phyloP scores from a whole-genome alignment of 352 stramenopile genomes.

The Hyphochytrium catenoides region DNA sequence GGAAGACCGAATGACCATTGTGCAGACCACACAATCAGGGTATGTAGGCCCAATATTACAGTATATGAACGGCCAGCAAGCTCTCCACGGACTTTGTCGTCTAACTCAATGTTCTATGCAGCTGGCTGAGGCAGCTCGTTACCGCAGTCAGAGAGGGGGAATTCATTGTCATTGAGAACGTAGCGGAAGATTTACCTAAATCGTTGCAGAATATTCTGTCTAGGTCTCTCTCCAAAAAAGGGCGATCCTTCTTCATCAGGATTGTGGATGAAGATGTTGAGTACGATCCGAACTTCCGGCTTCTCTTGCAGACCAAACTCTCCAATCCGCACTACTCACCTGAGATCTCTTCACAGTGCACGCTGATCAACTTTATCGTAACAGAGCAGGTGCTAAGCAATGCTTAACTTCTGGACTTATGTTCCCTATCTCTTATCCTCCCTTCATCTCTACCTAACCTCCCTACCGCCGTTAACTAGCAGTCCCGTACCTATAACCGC shows the following conservation, averaged over 20 bases:
- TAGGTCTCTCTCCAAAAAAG: constrained; percentile 60
- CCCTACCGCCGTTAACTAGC: too few species aligned
- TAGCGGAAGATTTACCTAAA: constrained; percentile 47
- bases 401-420: too few species aligned
- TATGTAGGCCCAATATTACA: background rate
- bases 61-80: too few species aligned
- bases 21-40: too few species aligned
- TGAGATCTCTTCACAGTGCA: constrained; percentile 72
- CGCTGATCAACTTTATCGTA: constrained; percentile 80
- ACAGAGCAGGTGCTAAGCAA: constrained; percentile 66
- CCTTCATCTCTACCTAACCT: too few species aligned
- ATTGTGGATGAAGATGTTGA: constrained; percentile 67
- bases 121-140: constrained; percentile 42
- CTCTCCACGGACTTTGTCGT: too few species aligned
- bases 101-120: too few species aligned
- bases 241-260: constrained; percentile 56
- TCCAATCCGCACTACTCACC: constrained; percentile 74
- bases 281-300: constrained; percentile 53
- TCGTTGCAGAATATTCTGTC: constrained; percentile 66
- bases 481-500: too few species aligned
- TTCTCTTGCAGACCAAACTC: constrained; percentile 73
- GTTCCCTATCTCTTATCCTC: too few species aligned
- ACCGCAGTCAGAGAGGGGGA: constrained; percentile 35
- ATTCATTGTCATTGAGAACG: constrained; percentile 69
- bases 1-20: constrained; percentile 2